Evolutionary conservation across 306 rosid genomes (phyloP).

Genomic region (Mimosa bimucronata): DNA sequence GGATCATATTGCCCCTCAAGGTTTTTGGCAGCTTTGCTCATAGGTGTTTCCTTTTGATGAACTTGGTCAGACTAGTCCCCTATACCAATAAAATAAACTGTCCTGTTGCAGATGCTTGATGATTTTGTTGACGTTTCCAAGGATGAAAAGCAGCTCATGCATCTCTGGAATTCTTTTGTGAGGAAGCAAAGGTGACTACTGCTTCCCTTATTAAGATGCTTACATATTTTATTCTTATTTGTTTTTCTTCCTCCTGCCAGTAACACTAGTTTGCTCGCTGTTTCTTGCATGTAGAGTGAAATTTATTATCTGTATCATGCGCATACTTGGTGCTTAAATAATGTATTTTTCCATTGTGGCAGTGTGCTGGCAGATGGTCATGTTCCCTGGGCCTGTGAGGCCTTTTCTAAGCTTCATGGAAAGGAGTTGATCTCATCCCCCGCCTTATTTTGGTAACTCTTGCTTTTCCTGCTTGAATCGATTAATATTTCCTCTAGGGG

Average conservation of each 20-base stretch:
- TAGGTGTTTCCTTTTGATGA: slow-evolving; percentile 19
- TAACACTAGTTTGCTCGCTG: slow-evolving; percentile 15
- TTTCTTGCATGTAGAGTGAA: slow-evolving; percentile 30
- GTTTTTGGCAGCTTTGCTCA: slow-evolving; percentile 22
- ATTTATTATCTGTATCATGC: slow-evolving; percentile 8
- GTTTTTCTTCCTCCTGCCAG: slow-evolving; percentile 8
- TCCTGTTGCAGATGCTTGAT: slow-evolving; percentile 90
- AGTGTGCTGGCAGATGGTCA: slow-evolving; percentile 99
- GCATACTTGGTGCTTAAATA: slow-evolving; percentile 29
- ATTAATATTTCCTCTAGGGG: slow-evolving; percentile 22
- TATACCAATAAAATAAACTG: slow-evolving; percentile 35
- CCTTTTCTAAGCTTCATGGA: slow-evolving; percentile 86
- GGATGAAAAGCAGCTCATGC: slow-evolving; percentile 95
- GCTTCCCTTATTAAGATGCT: slow-evolving; percentile 30
- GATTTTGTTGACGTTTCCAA: slow-evolving; percentile 98
- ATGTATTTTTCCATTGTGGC: slow-evolving; percentile 39
- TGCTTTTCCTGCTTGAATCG: slow-evolving; percentile 27
- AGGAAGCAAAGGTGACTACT: slow-evolving; percentile 80
- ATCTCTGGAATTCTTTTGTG: slow-evolving; percentile 97
- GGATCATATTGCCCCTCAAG: slow-evolving; percentile 12
- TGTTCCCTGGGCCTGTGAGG: slow-evolving; percentile 97
- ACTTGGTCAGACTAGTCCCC: background rate
- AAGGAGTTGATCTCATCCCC: slow-evolving; percentile 69
- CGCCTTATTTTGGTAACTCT: slow-evolving; percentile 79
- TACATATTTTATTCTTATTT: slow-evolving; percentile 4